A percentile compares a stretch with the other conserved stretches of the same genome.
phyloP scores from a whole-genome alignment of 768 basidiomycete genomes.

The Suillus paluster region DNA sequence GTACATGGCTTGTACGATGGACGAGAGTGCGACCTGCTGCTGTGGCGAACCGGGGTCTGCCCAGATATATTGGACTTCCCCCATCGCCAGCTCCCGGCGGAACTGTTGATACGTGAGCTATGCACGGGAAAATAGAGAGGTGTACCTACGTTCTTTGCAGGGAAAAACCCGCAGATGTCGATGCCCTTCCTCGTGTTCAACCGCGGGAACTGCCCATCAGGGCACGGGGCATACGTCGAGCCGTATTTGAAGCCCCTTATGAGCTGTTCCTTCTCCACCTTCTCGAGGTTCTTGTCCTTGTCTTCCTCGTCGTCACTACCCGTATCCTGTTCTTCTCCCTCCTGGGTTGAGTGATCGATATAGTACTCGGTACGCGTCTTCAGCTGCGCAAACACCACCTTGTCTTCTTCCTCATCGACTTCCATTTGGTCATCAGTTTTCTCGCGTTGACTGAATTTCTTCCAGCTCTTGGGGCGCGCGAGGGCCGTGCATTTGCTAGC shows the following conservation, averaged over 20 bases:
- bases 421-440: slow-evolving; percentile 35
- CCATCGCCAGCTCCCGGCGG: slow-evolving; percentile 80
- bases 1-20: slow-evolving; percentile 83
- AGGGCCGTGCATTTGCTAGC: slow-evolving; percentile 80
- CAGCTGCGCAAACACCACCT: slow-evolving; percentile 43
- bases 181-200: slow-evolving; percentile 83
- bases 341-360: slow-evolving; percentile 48
- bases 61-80: slow-evolving; percentile 87
- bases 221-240: slow-evolving; percentile 83
- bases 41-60: slow-evolving; percentile 66
- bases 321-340: slow-evolving; percentile 28
- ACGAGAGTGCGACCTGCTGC: slow-evolving; percentile 85
- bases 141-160: slow-evolving; percentile 57
- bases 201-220: slow-evolving; percentile 80
- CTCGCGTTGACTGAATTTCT: slow-evolving; percentile 64
- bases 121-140: neutral
- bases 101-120: slow-evolving; percentile 51
- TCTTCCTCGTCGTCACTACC: slow-evolving; percentile 39
- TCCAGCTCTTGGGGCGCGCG: slow-evolving; percentile 74
- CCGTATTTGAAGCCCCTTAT: slow-evolving; percentile 89
- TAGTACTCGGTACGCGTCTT: slow-evolving; percentile 58
- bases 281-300: slow-evolving; percentile 46
- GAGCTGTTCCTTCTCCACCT: slow-evolving; percentile 79
- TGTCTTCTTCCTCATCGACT: slow-evolving; percentile 32
- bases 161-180: slow-evolving; percentile 87